Base-by-base conservation (phyloP, 352 stramenopile genomes). In the Globisporangium radiosum region DNA sequence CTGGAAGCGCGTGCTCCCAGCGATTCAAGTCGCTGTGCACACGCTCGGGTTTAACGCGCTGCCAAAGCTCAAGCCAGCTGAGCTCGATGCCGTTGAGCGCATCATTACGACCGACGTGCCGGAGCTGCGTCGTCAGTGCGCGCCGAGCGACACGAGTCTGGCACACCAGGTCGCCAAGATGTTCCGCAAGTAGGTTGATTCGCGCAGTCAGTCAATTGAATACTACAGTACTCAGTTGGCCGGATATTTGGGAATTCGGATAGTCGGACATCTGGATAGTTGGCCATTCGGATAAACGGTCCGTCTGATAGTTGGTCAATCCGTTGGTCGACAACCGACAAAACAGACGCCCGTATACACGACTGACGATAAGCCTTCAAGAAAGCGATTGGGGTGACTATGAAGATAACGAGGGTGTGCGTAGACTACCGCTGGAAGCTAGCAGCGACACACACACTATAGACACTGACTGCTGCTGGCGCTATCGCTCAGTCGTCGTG, bases 101-200 rank as follows among this genome's bases (percentile, higher is more conserved):
- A 95, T 98, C 49, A 63, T 98, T 42, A 87, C 73, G 42, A 79
- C 83, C 52, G 88, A 97, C 19, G 93, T 98, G 52, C 91, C 93
- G 7, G 70, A 73, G 60, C 73, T 98, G 61, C 86, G 94, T 44
- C 77, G 92, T 54, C 79, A 96, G 71, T 87, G 81, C 61, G 78
- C 83, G 38, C 85, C 84, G 19, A 81, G 78, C 10, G 77, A 94
- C 54, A 89, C 77, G 55, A 92, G 82, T 59, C 62, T 94, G 45
- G 82, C 78, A n/a, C 85, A 94, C 69, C 85, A 92, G 69, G 78
- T 94, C 66, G 85, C 85, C 44, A 85, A 92, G 65, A 85, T 94
- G 73, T 88, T 94, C 54, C 82, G 81, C 50, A 69, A 53, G 43
- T 86, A 81, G 67, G 63, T 39, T 58, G 25, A 33, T 33, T 33